phyloP scores from a whole-genome alignment of 495 filamentous ascomycete genomes.

The Daldinia caldariorum region DNA sequence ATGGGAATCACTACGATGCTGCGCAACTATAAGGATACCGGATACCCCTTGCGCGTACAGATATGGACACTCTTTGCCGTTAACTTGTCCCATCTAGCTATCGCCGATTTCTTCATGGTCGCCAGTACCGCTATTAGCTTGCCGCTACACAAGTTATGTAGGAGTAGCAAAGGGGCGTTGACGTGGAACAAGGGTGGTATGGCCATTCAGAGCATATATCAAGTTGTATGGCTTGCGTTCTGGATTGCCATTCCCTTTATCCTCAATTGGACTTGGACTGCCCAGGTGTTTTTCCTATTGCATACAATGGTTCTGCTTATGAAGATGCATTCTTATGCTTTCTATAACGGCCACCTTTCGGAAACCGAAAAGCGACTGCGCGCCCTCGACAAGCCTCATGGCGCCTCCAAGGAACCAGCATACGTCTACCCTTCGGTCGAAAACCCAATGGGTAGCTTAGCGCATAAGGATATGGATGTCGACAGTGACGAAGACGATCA shows the following conservation, averaged over 20 bases:
- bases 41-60: slow-evolving; percentile 79
- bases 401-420: slow-evolving; percentile 72
- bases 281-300: slow-evolving; percentile 93
- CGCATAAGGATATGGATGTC: slow-evolving; percentile 37
- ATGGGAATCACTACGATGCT: slow-evolving; percentile 94
- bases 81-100: slow-evolving; percentile 84
- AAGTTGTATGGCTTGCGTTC: slow-evolving; percentile 78
- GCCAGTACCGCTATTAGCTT: slow-evolving; percentile 74
- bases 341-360: slow-evolving; percentile 95
- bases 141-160: slow-evolving; percentile 77
- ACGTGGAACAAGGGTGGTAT: slow-evolving; percentile 82
- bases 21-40: slow-evolving; percentile 93
- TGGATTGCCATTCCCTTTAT: slow-evolving; percentile 93
- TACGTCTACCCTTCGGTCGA: slow-evolving; percentile 79
- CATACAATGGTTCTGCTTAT: slow-evolving; percentile 91
- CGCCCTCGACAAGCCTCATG: slow-evolving; percentile 79
- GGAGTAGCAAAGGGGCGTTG: slow-evolving; percentile 61
- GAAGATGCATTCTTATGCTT: slow-evolving; percentile 99
- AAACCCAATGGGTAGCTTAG: slow-evolving; percentile 57
- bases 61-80: slow-evolving; percentile 89
- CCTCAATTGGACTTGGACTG: slow-evolving; percentile 89
- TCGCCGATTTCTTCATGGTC: slow-evolving; percentile 88
- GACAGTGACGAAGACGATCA: slow-evolving; percentile 55
- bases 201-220: slow-evolving; percentile 81
- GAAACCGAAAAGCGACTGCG: slow-evolving; percentile 82